Evolutionary conservation across 2,329 filamentous ascomycete species (phyloP).

Genomic region (Fusarium musae): DNA sequence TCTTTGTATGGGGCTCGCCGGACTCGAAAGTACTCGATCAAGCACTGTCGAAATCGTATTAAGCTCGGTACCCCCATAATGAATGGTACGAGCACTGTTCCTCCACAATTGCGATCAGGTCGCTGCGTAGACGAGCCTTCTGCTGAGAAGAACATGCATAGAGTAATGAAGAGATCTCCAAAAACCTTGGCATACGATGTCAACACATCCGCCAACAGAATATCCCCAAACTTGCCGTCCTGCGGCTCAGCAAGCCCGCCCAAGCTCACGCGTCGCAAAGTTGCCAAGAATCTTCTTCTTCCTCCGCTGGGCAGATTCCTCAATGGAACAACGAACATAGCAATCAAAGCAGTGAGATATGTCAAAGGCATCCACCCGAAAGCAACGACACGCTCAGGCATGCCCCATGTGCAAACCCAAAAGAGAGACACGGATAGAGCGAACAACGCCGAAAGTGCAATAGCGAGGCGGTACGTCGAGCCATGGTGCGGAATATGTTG

Average conservation of each 20-base stretch:
- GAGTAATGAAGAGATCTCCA: constrained; percentile 85
- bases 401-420: constrained; percentile 82
- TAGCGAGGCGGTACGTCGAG: constrained; percentile 87
- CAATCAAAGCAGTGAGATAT: constrained; percentile 78
- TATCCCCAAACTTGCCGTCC: constrained; percentile 94
- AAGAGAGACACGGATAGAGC: constrained; percentile 79
- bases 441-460: constrained; percentile 78
- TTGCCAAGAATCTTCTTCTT: constrained; percentile 78
- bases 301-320: constrained; percentile 75
- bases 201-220: constrained; percentile 90
- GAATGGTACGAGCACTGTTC: constrained; percentile 80
- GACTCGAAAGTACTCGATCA: constrained; percentile 87
- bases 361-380: constrained; percentile 90
- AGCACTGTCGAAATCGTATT: constrained; percentile 90
- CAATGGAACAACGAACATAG: constrained; percentile 78
- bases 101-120: constrained; percentile 85
- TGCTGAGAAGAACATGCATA: constrained; percentile 88
- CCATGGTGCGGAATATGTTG: constrained; percentile 79
- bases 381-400: constrained; percentile 73
- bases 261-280: constrained; percentile 80
- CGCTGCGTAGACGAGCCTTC: constrained; percentile 79
- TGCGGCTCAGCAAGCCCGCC: constrained; percentile 87
- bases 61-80: constrained; percentile 84
- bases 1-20: constrained; percentile 65
- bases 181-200: constrained; percentile 95